These are phyloP conservation scores for Rubia tinctorum DNA, from an alignment of 305 asterid species.

Conservation along the genomic window DNA sequence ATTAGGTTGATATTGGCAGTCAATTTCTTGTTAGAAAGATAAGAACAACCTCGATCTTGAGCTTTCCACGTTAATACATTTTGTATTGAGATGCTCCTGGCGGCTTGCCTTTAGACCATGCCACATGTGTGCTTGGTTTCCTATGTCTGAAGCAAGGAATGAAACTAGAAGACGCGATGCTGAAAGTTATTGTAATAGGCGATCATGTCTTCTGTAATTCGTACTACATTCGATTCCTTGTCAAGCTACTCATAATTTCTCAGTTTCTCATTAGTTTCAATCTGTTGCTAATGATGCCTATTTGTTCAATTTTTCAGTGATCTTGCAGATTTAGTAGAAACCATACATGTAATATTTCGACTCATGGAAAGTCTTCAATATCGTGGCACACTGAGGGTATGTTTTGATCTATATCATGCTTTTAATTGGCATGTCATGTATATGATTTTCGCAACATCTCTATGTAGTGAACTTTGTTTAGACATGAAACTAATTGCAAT, in stretches of 20 bases:
- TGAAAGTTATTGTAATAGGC: too few species aligned
- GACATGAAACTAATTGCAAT: too few species aligned
- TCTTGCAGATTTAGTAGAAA: constrained; percentile 94
- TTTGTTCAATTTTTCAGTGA: constrained; percentile 51
- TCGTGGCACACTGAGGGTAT: constrained; percentile 87
- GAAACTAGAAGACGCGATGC: too few species aligned
- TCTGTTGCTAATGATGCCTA: not conserved
- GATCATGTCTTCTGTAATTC: too few species aligned
- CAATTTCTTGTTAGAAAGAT: not conserved
- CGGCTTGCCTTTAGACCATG: too few species aligned
- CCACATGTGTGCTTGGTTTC: too few species aligned
- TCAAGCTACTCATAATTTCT: too few species aligned
- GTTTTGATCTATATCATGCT: constrained; percentile 17
- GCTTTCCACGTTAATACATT: not conserved
- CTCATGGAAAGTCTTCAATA: constrained; percentile 89
- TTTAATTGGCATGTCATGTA: not conserved
- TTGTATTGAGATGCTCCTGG: not conserved
- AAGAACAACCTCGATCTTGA: not conserved
- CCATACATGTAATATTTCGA: constrained; percentile 64
- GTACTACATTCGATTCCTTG: too few species aligned
- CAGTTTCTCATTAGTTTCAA: not conserved
- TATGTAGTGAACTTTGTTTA: not conserved
- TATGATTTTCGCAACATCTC: not conserved
- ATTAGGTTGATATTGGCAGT: not conserved
- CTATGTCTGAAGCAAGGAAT: too few species aligned